phyloP scores from a whole-genome alignment of 2,329 filamentous ascomycete species.

The Emericellopsis atlantica region DNA sequence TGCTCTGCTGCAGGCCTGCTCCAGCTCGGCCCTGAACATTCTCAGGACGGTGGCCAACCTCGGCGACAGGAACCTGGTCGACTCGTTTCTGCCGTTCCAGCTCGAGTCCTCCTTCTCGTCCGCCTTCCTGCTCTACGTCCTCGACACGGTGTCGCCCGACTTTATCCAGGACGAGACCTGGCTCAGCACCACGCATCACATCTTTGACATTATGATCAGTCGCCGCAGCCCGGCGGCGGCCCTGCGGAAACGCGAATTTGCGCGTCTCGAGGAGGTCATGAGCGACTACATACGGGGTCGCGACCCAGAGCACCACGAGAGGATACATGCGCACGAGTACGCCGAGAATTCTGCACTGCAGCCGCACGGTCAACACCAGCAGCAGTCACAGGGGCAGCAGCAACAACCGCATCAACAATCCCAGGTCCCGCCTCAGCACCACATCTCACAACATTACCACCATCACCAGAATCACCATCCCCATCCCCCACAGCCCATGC shows the following conservation, averaged over 20 bases:
- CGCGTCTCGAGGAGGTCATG: background rate
- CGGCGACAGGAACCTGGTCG: conserved; percentile 14
- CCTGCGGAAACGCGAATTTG: background rate
- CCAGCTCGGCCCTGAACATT: conserved; percentile 14
- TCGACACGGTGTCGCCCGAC: background rate
- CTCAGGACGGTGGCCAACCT: conserved; percentile 11
- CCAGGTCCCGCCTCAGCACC: background rate
- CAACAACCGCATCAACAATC: background rate
- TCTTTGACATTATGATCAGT: background rate
- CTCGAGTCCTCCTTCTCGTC: background rate
- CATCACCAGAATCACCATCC: background rate
- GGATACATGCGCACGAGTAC: background rate
- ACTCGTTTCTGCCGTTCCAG: conserved; percentile 1
- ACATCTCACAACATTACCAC: background rate
- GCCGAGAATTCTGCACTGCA: too few species aligned
- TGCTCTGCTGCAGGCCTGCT: conserved; percentile 14
- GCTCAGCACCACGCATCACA: background rate
- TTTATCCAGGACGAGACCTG: background rate
- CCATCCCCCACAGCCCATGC: too few species aligned
- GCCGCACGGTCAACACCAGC: background rate
- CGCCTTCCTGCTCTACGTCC: background rate
- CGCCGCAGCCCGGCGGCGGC: background rate
- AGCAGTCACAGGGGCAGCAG: background rate
- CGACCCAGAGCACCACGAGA: background rate
- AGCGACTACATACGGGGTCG: background rate